A percentile compares a stretch with the other conserved stretches of the same genome.
Conservation (phyloP, 1,284 basidiomycete genomes). For the Amylostereum chailletii region DNA sequence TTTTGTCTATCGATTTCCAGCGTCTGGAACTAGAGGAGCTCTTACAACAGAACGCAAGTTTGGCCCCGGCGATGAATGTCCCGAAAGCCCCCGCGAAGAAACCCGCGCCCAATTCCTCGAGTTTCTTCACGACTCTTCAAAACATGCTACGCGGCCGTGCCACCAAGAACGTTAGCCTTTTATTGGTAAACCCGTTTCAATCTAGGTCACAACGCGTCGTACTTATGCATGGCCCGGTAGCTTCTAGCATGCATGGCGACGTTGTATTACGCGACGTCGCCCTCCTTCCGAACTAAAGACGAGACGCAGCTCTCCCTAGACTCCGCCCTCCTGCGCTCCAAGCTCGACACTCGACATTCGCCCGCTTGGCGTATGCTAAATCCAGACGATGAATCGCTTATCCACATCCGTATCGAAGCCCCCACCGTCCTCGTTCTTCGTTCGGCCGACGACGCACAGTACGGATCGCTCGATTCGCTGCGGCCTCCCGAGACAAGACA, state of each 20-base stretch:
- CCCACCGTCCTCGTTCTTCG: conserved; percentile 71
- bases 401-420: conserved; percentile 77
- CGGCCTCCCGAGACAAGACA: conserved; percentile 32
- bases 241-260: conserved; percentile 66
- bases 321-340: conserved; percentile 28
- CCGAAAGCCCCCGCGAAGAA: conserved; percentile 17
- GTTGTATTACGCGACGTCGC: conserved; percentile 62
- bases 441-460: conserved; percentile 17
- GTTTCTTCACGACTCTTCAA: conserved; percentile 32
- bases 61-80: conserved; percentile 4
- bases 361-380: conserved; percentile 79
- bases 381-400: conserved; percentile 54
- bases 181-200: conserved; percentile 46
- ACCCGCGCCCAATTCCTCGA: conserved; percentile 32
- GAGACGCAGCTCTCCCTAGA: conserved; percentile 16
- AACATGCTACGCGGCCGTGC: conserved; percentile 63
- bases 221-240: conserved; percentile 23
- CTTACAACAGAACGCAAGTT: conserved; percentile 53
- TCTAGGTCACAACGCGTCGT: no score
- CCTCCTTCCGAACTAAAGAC: conserved; percentile 31
- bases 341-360: conserved; percentile 23
- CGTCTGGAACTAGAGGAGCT: conserved; percentile 82
- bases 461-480: conserved; percentile 11
- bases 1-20: conserved; percentile 86
- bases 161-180: conserved; percentile 71